These are phyloP conservation scores for Penicillium concentricum DNA, from an alignment of 2,329 filamentous ascomycete species.

Conservation along the genomic window DNA sequence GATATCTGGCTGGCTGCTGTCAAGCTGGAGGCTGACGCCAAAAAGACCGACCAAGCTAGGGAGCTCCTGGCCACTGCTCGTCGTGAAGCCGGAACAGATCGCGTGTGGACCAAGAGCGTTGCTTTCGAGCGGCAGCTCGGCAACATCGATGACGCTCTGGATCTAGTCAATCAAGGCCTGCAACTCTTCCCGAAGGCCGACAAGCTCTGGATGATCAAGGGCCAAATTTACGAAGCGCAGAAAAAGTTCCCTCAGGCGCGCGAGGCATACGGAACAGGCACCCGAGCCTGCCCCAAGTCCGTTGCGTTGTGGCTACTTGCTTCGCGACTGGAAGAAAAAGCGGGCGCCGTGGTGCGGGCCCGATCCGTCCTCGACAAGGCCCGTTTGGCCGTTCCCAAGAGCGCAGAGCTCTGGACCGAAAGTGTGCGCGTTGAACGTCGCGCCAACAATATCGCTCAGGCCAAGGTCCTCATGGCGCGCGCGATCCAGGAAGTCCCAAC, in stretches of 20 bases:
- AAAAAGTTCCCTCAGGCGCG: conserved; percentile 79
- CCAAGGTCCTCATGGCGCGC: conserved; percentile 88
- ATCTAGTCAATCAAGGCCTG: conserved; percentile 82
- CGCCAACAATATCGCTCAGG: conserved; percentile 77
- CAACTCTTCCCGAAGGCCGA: conserved; percentile 79
- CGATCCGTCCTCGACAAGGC: conserved; percentile 91
- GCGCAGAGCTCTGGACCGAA: conserved; percentile 82
- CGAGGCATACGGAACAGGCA: conserved; percentile 85
- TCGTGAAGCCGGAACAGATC: conserved; percentile 86
- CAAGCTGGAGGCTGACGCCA: conserved; percentile 89
- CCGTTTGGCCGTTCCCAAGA: conserved; percentile 81
- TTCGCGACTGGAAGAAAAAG: conserved; percentile 79
- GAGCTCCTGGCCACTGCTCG: conserved; percentile 79
- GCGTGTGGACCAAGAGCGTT: conserved; percentile 95
- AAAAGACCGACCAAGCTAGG: conserved; percentile 76
- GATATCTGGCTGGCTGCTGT: conserved; percentile 97
- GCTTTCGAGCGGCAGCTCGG: conserved; percentile 86
- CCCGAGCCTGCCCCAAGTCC: conserved; percentile 79
- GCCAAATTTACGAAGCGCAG: conserved; percentile 89
- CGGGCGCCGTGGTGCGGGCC: conserved; percentile 83
- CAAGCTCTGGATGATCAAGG: conserved; percentile 98
- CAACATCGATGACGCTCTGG: conserved; percentile 75
- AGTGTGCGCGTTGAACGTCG: conserved; percentile 90
- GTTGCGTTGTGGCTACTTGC: conserved; percentile 89
- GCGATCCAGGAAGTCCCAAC: conserved; percentile 88